Evolutionary conservation across 2,329 filamentous ascomycete genomes (phyloP).

Genomic region (Sarocladiaceae sp.): DNA sequence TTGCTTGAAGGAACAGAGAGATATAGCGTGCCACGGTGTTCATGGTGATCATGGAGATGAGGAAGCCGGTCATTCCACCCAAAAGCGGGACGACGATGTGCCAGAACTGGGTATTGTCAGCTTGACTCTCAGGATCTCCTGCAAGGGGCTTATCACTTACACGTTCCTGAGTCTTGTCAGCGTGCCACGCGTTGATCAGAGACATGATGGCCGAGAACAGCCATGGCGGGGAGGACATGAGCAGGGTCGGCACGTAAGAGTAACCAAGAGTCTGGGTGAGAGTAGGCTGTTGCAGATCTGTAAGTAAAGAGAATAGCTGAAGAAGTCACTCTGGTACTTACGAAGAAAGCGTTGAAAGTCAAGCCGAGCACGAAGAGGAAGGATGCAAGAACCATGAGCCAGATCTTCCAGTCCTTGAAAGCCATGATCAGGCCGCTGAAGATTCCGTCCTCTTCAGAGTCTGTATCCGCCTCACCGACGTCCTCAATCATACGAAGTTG

Average conservation of each 20-base stretch:
- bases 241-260: constrained; percentile 42
- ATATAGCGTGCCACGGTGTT: constrained; percentile 53
- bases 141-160: constrained; percentile 20
- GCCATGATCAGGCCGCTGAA: constrained; percentile 52
- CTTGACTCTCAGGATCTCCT: background rate
- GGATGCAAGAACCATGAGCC: constrained; percentile 57
- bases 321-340: too few relatives aligned
- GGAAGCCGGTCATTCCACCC: constrained; percentile 48
- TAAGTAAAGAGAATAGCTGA: too few relatives aligned
- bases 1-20: constrained; percentile 53
- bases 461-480: constrained; percentile 48
- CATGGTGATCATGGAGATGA: constrained; percentile 53
- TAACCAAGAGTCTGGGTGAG: constrained; percentile 49
- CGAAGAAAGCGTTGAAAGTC: constrained; percentile 54
- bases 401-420: constrained; percentile 55
- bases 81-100: constrained; percentile 49
- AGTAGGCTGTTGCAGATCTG: constrained; percentile 37
- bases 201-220: constrained; percentile 53
- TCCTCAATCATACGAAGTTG: constrained; percentile 52
- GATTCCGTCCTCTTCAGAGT: constrained; percentile 39
- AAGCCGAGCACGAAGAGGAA: constrained; percentile 54
- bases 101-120: constrained; percentile 37
- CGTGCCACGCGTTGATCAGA: constrained; percentile 47
- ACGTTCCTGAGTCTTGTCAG: constrained; percentile 49
- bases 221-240: constrained; percentile 54